Evolutionary conservation across 208 protist species (phyloP).

Genomic region (Phytomonas francai): DNA sequence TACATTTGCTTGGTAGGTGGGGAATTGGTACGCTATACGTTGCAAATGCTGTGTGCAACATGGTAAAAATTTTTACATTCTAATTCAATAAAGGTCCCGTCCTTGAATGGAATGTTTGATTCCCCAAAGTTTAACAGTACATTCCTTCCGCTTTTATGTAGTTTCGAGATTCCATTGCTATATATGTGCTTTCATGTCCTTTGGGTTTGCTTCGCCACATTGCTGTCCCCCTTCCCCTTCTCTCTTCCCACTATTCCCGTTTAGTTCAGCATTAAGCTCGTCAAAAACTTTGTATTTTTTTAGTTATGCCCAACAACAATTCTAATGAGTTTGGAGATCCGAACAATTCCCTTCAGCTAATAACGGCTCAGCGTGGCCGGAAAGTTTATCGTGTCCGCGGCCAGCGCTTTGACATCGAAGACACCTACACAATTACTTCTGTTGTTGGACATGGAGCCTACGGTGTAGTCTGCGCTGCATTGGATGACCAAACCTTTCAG

Average conservation of each 20-base stretch:
- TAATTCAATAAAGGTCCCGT: neutral
- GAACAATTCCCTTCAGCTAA: constrained; percentile 38
- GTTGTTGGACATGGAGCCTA: constrained; percentile 87
- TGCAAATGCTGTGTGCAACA: neutral
- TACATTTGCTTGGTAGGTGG: neutral
- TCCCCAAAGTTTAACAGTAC: neutral
- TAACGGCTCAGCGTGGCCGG: constrained; percentile 63
- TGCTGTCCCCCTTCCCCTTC: neutral
- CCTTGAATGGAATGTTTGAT: neutral
- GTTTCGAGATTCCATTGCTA: neutral
- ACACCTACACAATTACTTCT: constrained; percentile 79
- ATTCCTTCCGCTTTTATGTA: neutral
- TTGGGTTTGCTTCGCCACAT: neutral
- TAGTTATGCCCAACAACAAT: neutral
- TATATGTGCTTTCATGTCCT: constrained; percentile 5
- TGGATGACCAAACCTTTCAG: constrained; percentile 65
- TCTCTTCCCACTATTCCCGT: neutral
- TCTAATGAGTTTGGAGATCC: neutral
- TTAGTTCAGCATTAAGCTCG: neutral
- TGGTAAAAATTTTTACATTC: neutral
- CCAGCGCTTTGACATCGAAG: constrained; percentile 82
- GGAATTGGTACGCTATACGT: neutral
- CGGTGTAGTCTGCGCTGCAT: constrained; percentile 76
- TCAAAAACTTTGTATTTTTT: neutral
- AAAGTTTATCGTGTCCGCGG: constrained; percentile 86